These are phyloP conservation scores for Trichoderma guizhouense DNA, from an alignment of 2,329 filamentous ascomycete species.

Conservation along the genomic window DNA sequence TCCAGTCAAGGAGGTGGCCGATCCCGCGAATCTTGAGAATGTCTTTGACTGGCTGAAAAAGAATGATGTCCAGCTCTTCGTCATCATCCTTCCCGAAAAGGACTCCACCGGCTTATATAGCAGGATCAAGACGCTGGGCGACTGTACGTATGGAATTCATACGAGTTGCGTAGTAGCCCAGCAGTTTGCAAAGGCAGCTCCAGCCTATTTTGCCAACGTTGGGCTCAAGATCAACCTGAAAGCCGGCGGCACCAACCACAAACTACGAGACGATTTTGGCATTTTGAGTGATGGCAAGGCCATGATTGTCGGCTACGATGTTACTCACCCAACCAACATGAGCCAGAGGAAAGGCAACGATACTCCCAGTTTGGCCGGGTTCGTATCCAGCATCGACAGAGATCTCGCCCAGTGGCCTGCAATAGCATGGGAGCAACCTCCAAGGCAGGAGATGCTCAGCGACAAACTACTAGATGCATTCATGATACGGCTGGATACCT, in stretches of 20 bases:
- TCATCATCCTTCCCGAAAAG: conserved; percentile 56
- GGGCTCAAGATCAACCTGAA: conserved; percentile 81
- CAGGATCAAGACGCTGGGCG: conserved; percentile 64
- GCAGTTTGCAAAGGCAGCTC: conserved; percentile 35
- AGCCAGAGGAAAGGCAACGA: conserved; percentile 27
- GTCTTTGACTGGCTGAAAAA: conserved; percentile 33
- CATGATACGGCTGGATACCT: conserved; percentile 61
- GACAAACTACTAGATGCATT: conserved; percentile 59
- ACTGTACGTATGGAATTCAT: conserved; percentile 63
- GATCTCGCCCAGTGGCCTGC: conserved; percentile 76
- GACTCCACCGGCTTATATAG: conserved; percentile 57
- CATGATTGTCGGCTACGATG: conserved; percentile 85
- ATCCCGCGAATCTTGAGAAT: conserved; percentile 24
- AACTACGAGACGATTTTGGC: conserved; percentile 53
- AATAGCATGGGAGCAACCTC: conserved; percentile 63
- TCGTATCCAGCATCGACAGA: conserved; percentile 72
- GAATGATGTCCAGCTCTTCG: conserved; percentile 46
- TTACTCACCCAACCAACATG: conserved; percentile 76
- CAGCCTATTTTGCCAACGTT: conserved; percentile 64
- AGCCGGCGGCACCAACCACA: conserved; percentile 69
- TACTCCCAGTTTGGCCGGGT: conserved; percentile 71
- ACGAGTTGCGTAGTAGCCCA: conserved; percentile 59
- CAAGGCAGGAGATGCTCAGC: conserved; percentile 68
- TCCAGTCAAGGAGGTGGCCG: conserved; percentile 16
- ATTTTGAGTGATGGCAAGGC: conserved; percentile 66